phyloP scores from a whole-genome alignment of 768 basidiomycete genomes.

The Rhodotorula kratochvilovae region DNA sequence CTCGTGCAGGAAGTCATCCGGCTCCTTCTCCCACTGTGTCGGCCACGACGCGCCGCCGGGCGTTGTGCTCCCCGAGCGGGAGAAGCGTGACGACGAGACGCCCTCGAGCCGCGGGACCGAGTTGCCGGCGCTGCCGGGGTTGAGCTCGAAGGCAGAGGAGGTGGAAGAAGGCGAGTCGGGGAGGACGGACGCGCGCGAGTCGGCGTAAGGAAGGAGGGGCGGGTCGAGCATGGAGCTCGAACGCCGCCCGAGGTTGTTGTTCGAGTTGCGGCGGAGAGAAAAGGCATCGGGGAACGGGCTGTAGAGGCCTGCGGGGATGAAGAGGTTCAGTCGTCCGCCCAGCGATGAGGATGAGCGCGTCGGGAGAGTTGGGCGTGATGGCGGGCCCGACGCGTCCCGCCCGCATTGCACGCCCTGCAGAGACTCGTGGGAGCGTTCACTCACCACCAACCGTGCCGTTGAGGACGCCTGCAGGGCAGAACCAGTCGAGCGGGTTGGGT shows the following conservation, averaged over 20 bases:
- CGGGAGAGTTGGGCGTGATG: no score
- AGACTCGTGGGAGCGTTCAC: neutral
- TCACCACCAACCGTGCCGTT: constrained; percentile 22
- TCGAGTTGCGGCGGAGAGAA: constrained; percentile 9
- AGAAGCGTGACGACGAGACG: neutral
- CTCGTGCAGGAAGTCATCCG: constrained; percentile 24
- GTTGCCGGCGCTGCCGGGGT: neutral
- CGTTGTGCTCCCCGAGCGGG: neutral
- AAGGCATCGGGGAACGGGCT: constrained; percentile 10
- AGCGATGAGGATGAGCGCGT: neutral
- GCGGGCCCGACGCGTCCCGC: no score
- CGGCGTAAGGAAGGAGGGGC: constrained; percentile 19
- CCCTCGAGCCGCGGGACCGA: constrained; percentile 28
- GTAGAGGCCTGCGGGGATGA: constrained; percentile 8
- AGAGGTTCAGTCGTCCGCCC: neutral
- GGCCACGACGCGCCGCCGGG: neutral
- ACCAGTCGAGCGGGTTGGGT: neutral
- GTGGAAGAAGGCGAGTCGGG: constrained; percentile 12
- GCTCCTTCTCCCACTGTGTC: constrained; percentile 14
- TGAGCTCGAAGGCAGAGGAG: neutral
- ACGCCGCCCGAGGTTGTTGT: neutral
- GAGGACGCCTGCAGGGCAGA: neutral
- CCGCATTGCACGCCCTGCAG: no score
- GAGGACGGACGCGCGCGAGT: neutral
- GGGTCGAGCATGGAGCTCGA: constrained; percentile 26